A percentile compares a stretch with the other conserved stretches of the same genome.
These are phyloP conservation scores for Gentiana straminea DNA, from an alignment of 257 asterid species.

Conservation along the genomic window DNA sequence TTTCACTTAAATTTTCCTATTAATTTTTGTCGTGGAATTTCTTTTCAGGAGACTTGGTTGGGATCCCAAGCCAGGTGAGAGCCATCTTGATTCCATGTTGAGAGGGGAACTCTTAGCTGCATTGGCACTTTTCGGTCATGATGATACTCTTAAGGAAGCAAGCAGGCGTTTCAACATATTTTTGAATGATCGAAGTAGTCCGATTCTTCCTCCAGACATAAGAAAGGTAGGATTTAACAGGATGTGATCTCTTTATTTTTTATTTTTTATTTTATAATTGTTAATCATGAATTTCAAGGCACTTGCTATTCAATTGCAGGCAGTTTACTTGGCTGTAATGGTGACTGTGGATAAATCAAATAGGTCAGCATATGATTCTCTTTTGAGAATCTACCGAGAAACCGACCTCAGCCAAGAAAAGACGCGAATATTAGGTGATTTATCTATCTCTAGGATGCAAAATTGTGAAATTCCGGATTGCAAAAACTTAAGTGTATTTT, in stretches of 20 bases:
- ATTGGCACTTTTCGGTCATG: slow-evolving; percentile 67
- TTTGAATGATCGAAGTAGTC: slow-evolving; percentile 57
- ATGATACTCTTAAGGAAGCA: slow-evolving; percentile 58
- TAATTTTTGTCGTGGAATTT: slow-evolving; percentile 11
- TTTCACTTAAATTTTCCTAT: not conserved
- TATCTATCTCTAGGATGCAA: not conserved
- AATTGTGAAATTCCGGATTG: not conserved
- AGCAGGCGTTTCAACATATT: slow-evolving; percentile 55
- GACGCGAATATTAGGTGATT: slow-evolving; percentile 65
- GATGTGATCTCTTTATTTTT: not conserved
- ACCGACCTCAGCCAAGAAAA: slow-evolving; percentile 97
- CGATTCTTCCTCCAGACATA: slow-evolving; percentile 86
- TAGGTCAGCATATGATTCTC: slow-evolving; percentile 72
- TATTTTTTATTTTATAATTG: not conserved
- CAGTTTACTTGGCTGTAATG: slow-evolving; percentile 78
- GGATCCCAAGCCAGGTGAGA: slow-evolving; percentile 91
- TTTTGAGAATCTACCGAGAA: slow-evolving; percentile 67
- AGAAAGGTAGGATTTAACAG: slow-evolving; percentile 49
- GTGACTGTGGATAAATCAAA: slow-evolving; percentile 47
- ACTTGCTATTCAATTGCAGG: slow-evolving; percentile 30
- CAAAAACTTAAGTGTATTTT: slow-evolving; percentile 13
- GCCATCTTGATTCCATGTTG: slow-evolving; percentile 91
- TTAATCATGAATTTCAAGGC: slow-evolving; percentile 1
- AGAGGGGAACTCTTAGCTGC: slow-evolving; percentile 78
- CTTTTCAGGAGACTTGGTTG: slow-evolving; percentile 81